Evolutionary conservation across 2,329 filamentous ascomycete species (phyloP).

Genomic region (Xylariomycetidae sp.): DNA sequence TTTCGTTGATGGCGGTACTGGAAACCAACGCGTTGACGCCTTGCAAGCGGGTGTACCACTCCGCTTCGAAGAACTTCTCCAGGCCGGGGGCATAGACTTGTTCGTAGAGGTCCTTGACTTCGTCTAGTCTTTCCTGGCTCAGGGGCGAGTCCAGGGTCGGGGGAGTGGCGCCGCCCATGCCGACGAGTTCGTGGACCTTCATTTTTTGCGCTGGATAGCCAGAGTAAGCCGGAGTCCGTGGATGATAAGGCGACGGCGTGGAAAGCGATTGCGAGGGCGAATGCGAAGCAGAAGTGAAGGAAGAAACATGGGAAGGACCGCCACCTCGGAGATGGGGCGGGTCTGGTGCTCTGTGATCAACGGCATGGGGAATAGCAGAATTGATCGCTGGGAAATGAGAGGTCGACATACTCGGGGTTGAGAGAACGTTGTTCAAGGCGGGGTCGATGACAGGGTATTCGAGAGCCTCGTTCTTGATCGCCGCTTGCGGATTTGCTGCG

Average conservation of each 20-base stretch:
- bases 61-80: conserved; percentile 72
- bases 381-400: conserved; percentile 24
- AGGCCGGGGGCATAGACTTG: conserved; percentile 71
- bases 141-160: conserved; percentile 48
- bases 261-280: conserved; percentile 20
- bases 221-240: conserved; percentile 37
- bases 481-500: conserved; percentile 24
- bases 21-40: conserved; percentile 41
- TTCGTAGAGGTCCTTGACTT: conserved; percentile 66
- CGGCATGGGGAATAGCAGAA: conserved; percentile 17
- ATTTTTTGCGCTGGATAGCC: conserved; percentile 53
- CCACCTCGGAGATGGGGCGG: conserved; percentile 44
- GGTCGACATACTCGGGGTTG: conserved; percentile 30
- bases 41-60: conserved; percentile 62
- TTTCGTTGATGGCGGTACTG: conserved; percentile 55
- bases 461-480: conserved; percentile 37
- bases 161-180: conserved; percentile 52
- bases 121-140: conserved; percentile 49
- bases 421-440: conserved; percentile 46
- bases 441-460: conserved; percentile 63
- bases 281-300: no score
- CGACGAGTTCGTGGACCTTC: conserved; percentile 68
- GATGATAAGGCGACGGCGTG: conserved; percentile 19
- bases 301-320: conserved; percentile 35
- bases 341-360: conserved; percentile 28